phyloP scores from a whole-genome alignment of 345 rosid genomes.

The Anastatica hierochuntica region DNA sequence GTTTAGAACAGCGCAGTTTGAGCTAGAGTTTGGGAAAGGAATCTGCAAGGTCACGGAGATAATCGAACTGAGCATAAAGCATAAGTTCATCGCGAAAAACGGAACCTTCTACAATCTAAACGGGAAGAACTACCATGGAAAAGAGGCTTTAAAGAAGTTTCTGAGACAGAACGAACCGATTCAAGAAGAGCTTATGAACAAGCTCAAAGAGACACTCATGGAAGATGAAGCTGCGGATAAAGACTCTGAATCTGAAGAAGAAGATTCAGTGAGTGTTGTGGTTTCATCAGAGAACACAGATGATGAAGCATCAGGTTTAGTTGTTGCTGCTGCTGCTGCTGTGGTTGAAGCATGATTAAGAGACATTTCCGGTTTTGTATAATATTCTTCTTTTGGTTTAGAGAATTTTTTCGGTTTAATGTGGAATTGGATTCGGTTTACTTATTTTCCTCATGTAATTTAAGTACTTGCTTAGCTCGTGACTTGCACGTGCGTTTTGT shows the following conservation, averaged over 20 bases:
- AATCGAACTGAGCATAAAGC: slow-evolving; percentile 60
- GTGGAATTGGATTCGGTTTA: slow-evolving; percentile 8
- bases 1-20: slow-evolving; percentile 69
- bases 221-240: slow-evolving; percentile 19
- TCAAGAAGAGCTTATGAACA: slow-evolving; percentile 50
- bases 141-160: slow-evolving; percentile 61
- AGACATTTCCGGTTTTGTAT: slow-evolving; percentile 7
- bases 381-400: background rate
- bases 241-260: slow-evolving; percentile 25
- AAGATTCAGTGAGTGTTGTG: slow-evolving; percentile 24
- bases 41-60: slow-evolving; percentile 64
- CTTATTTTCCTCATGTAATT: slow-evolving; percentile 14
- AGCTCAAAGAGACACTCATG: slow-evolving; percentile 55
- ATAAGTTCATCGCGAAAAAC: slow-evolving; percentile 52
- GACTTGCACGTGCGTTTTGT: background rate
- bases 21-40: slow-evolving; percentile 94
- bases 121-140: slow-evolving; percentile 55
- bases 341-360: slow-evolving; percentile 45
- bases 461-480: too few species aligned
- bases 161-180: slow-evolving; percentile 36
- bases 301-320: slow-evolving; percentile 42
- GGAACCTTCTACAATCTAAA: slow-evolving; percentile 41
- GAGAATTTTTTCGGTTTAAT: slow-evolving; percentile 12
- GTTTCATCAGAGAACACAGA: slow-evolving; percentile 44
- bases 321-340: slow-evolving; percentile 21